Conservation (phyloP, 1,284 basidiomycete genomes). For the Gymnopus androsaceus region DNA sequence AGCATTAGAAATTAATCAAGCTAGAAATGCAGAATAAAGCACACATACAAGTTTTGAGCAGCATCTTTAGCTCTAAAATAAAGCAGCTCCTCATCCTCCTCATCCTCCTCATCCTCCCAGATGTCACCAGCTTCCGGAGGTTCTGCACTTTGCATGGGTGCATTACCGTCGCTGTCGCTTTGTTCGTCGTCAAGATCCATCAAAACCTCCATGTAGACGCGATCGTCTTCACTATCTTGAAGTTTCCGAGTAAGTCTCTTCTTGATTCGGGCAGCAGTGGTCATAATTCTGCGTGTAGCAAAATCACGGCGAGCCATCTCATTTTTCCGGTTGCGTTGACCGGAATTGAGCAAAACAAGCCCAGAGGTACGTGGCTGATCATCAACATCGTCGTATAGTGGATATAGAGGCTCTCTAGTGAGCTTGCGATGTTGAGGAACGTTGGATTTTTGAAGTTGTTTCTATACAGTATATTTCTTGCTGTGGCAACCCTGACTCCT, state of each 20-base stretch:
- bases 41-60: not conserved
- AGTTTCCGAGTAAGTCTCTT: not conserved
- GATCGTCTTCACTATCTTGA: not conserved
- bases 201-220: not conserved
- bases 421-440: not conserved
- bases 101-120: slow-evolving; percentile 1
- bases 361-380: not conserved
- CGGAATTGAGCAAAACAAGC: not conserved
- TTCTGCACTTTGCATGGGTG: not conserved
- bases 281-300: not conserved
- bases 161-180: not conserved
- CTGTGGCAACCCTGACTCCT: not conserved
- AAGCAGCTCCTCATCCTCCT: not conserved
- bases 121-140: not conserved
- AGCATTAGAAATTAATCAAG: not conserved
- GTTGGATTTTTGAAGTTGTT: not conserved
- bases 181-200: not conserved
- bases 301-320: not conserved
- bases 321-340: not conserved
- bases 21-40: not conserved
- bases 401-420: not conserved
- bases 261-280: not conserved
- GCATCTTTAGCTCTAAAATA: not conserved
- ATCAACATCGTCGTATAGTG: not conserved
- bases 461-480: not conserved